Base-by-base conservation (phyloP, 2,329 filamentous ascomycete species). In the Penicillium fuscoglaucum region DNA sequence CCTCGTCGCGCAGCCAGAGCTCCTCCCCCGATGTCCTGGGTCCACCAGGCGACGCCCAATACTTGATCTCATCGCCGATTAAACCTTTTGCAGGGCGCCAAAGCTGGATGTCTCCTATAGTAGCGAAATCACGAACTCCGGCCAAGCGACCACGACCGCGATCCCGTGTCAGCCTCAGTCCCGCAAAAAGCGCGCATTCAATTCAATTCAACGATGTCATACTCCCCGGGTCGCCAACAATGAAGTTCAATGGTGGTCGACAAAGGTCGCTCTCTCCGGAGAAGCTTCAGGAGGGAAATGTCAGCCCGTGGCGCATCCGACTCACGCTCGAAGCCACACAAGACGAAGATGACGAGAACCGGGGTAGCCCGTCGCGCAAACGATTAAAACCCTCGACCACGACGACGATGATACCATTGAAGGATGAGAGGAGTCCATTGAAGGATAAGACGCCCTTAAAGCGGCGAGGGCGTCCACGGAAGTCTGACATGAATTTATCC, bases 241-340 rank as follows among this genome's bases (percentile, higher is more conserved):
- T 64, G 65, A 72, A 72, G 29, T 39, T 72, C 2, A 66, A 65
- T 61, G 64, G 68, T 59, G 64, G 68, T 59, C 61, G 64, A 47
- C 65, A 70, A 46, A 57, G 66, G 41, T 71, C 73, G 6, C 52
- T 72, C 35, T 78, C 76, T 15, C 76, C 76, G 13, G 70, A 74
- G n/a, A 78, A 77, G 46, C 57, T 67, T 2, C 69, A 69, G 12
- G 75, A 76, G 9, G 74, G 72, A 8, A 77, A 78, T 66, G 66
- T 76, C 15, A 80, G 78, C 62, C 78, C 78, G 29, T 80, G 78
- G 78, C 75, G 77, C 55, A 80, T 80, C 57, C 72, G 76, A 45
- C 77, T 80, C 26, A 80, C 78, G 0, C 73, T 80, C 37, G 78
- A 80, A 66, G 78, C 78, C 21, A 78, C 78, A 44, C 76, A 80